Evolutionary conservation across 2,329 filamentous ascomycete species (phyloP).

Genomic region (Fusarium devonianum): DNA sequence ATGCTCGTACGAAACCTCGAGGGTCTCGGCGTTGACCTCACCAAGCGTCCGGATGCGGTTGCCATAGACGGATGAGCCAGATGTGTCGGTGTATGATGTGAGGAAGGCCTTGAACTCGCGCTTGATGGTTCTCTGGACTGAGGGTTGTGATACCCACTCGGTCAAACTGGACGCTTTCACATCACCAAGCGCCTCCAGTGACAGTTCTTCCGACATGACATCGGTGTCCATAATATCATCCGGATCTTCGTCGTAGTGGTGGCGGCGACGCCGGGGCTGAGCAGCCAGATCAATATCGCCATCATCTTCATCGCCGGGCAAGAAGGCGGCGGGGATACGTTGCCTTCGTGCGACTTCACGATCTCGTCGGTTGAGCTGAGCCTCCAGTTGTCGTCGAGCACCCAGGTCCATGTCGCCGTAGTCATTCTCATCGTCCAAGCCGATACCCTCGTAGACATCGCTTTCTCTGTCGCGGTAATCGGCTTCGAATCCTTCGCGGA

Average conservation of each 20-base stretch:
- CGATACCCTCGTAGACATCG: conserved; percentile 73
- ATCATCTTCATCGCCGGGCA: conserved; percentile 85
- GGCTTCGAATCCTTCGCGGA: conserved; percentile 74
- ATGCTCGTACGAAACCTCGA: conserved; percentile 96
- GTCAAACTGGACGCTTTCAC: conserved; percentile 93
- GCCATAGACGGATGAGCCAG: conserved; percentile 91
- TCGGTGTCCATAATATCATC: conserved; percentile 92
- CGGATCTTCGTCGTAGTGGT: conserved; percentile 92
- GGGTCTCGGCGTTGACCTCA: conserved; percentile 93
- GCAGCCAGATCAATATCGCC: conserved; percentile 83
- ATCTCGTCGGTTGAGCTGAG: conserved; percentile 76
- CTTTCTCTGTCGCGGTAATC: conserved; percentile 74
- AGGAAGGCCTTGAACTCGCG: conserved; percentile 97
- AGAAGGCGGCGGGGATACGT: conserved; percentile 74
- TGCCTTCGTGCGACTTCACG: conserved; percentile 72
- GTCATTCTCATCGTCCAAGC: conserved; percentile 79
- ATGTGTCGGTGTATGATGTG: conserved; percentile 92
- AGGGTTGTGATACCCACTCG: conserved; percentile 91
- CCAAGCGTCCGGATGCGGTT: conserved; percentile 94
- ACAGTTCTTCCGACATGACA: conserved; percentile 95
- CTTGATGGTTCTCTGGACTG: conserved; percentile 91
- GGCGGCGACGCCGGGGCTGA: conserved; percentile 83
- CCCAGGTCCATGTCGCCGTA: conserved; percentile 74
- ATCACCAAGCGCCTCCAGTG: conserved; percentile 88
- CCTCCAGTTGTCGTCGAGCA: conserved; percentile 73